These are phyloP conservation scores for Desmodesmus armatus DNA, from an alignment of 139 green algal genomes.

Conservation along the genomic window DNA sequence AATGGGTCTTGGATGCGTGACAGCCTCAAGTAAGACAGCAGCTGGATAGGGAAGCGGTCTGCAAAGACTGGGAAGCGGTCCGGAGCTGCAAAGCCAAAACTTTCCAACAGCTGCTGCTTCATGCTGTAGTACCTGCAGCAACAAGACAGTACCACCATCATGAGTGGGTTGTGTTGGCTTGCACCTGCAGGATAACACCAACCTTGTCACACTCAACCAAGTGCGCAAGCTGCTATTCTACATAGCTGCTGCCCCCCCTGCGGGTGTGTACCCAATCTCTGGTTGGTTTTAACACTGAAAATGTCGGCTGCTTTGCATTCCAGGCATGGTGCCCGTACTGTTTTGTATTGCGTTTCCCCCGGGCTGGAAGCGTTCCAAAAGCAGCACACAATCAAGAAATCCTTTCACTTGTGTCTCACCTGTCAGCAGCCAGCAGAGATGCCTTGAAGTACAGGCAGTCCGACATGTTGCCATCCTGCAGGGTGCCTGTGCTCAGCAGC, in stretches of 20 bases:
- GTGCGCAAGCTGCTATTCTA: not conserved
- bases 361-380: too few species aligned
- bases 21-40: slow-evolving; percentile 93
- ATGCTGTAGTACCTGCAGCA: slow-evolving; percentile 54
- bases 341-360: too few species aligned
- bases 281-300: too few species aligned
- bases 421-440: slow-evolving; percentile 58
- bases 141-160: not conserved
- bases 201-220: not conserved
- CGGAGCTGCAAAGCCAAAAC: slow-evolving; percentile 64
- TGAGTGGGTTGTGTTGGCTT: not conserved
- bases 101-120: slow-evolving; percentile 81
- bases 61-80: slow-evolving; percentile 91
- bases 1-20: slow-evolving; percentile 67
- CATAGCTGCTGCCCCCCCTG: not conserved
- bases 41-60: slow-evolving; percentile 91
- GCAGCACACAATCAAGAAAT: not conserved
- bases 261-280: too few species aligned
- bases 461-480: slow-evolving; percentile 65
- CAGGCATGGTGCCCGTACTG: too few species aligned
- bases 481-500: slow-evolving; percentile 78
- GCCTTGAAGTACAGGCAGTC: slow-evolving; percentile 45
- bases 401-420: slow-evolving; percentile 35
- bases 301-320: too few species aligned
- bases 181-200: too few species aligned